Evolutionary conservation across 2,329 filamentous ascomycete genomes (phyloP), one percentile per base, ranked within the genome.

Genomic region (Pseudogymnoascus sp.): DNA sequence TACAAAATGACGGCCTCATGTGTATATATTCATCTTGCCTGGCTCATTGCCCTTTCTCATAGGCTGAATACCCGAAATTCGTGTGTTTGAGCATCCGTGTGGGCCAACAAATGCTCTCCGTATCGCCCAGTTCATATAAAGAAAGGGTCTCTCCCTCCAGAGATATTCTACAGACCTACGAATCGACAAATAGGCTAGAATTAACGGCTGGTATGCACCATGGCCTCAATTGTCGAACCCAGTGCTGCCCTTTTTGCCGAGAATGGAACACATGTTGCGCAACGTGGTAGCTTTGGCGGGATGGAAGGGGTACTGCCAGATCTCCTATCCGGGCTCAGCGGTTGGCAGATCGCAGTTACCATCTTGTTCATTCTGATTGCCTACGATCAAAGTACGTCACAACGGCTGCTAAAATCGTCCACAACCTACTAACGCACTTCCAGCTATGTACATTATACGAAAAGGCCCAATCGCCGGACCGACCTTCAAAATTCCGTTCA

Each of bases 391-490:
- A 63, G 75, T 73, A 69, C 47, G 63, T 37, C 1, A 1, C 11
- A 37, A 13, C 10, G 13, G 11, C 31, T 17, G 33, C 8, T 31
- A 6, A 8, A 13, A 10, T 29, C 21, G 7, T 31, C 24, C 17
- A 1, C n/a, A 36, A 13, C 10, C 9, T 60, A 5, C 36, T 36
- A 9, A 63, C 63, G 47, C 9, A 0, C 63, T 60, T 60, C 62
- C 64, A 87, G 84, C 81, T 65, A 79, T 79, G 70, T 88, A 88
- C 67, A 76, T 86, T 66, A 80, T 76, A 68, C 76, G 79, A 26
- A 88, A 87, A 67, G 83, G 84, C 11, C 76, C 80, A 1, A 85
- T 88, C 62, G 78, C 82, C n/a, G 85, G 85, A 2, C 84, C 85
- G 11, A 68, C 73, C 26, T 82, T 84, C 77, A 88, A 87, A 69